Conservation (phyloP, 2,329 filamentous ascomycete genomes). For the Aureobasidium sp. region DNA sequence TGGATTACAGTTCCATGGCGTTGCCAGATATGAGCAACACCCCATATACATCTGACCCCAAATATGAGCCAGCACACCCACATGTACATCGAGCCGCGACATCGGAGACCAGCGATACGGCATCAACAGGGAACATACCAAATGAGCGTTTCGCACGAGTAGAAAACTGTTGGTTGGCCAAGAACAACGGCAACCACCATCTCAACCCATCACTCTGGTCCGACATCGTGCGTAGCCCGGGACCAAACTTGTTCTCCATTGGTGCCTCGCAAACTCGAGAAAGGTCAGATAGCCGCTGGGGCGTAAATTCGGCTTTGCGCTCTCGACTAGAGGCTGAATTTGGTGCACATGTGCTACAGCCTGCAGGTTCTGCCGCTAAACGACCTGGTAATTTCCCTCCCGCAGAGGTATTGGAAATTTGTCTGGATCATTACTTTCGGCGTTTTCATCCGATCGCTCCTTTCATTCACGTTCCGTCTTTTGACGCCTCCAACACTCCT, state of each 20-base stretch:
- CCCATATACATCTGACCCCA: conserved; percentile 21
- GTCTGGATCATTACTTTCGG: conserved; percentile 48
- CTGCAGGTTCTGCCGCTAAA: conserved; percentile 20
- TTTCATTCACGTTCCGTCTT: conserved; percentile 48
- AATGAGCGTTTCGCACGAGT: conserved; percentile 33
- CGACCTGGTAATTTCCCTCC: conserved; percentile 33
- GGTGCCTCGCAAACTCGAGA: conserved; percentile 26
- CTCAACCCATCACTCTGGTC: conserved; percentile 33
- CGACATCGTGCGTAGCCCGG: conserved; percentile 26
- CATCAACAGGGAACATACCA: conserved; percentile 31
- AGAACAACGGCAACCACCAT: conserved; percentile 26
- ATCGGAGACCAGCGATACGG: conserved; percentile 26
- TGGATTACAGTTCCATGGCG: conserved; percentile 13
- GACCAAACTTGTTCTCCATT: conserved; percentile 30
- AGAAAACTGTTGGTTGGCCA: conserved; percentile 33
- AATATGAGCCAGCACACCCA: conserved; percentile 15
- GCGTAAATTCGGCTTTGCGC: conserved; percentile 32
- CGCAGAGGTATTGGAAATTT: conserved; percentile 48
- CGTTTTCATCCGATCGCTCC: conserved; percentile 48
- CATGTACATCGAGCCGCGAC: background rate
- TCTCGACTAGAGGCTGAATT: conserved; percentile 33
- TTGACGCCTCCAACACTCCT: conserved; percentile 43
- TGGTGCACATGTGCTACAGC: conserved; percentile 21
- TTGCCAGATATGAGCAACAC: conserved; percentile 26
- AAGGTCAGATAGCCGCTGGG: conserved; percentile 31